These are phyloP conservation scores for Symbiodinium pilosum DNA, from an alignment of 73 alveolate species.

Conservation along the genomic window DNA sequence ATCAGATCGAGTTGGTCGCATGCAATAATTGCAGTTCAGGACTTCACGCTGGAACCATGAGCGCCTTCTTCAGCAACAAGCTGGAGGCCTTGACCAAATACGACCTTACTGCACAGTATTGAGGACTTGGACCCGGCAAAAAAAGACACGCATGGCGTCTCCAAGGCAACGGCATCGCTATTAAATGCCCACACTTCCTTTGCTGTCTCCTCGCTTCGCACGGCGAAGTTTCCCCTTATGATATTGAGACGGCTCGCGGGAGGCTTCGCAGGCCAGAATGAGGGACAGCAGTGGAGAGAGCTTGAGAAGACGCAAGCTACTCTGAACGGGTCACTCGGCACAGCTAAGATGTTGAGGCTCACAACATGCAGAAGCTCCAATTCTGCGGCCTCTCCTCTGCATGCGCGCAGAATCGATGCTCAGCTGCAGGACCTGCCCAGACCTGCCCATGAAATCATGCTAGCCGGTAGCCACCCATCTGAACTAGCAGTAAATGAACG, in stretches of 20 bases:
- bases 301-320: background rate
- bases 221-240: too few species aligned
- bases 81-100: constrained; percentile 67
- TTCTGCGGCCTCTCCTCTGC: too few species aligned
- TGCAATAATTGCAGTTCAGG: background rate
- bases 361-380: background rate
- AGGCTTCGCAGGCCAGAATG: background rate
- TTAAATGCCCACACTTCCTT: constrained; percentile 35
- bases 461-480: background rate
- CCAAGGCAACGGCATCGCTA: constrained; percentile 20
- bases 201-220: constrained; percentile 35
- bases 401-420: constrained; percentile 50
- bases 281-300: background rate
- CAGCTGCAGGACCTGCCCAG: constrained; percentile 45
- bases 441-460: background rate
- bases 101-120: too few species aligned
- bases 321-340: background rate
- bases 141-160: background rate
- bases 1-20: too few species aligned
- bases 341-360: background rate
- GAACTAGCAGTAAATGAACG: background rate
- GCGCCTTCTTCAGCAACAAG: constrained; percentile 39
- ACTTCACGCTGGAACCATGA: background rate
- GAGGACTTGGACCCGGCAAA: background rate
- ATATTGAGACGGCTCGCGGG: background rate